Conservation (phyloP, 164 flowering plant species). For the Stephania japonica region DNA sequence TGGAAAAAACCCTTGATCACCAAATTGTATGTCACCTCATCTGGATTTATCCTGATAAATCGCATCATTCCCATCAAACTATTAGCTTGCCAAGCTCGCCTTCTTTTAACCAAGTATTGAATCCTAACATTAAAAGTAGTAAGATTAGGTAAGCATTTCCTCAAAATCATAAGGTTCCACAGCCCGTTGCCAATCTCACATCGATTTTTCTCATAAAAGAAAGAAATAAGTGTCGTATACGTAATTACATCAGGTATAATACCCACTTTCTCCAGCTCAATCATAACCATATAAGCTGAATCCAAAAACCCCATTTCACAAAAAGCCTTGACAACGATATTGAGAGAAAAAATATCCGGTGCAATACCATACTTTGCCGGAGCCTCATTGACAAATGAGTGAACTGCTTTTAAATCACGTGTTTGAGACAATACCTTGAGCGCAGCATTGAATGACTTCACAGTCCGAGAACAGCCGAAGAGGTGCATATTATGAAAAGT, state of each 20-base stretch:
- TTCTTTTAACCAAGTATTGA: slow-evolving; percentile 44
- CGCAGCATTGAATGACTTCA: slow-evolving; percentile 71
- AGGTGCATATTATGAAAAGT: slow-evolving; percentile 60
- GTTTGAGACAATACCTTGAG: slow-evolving; percentile 46
- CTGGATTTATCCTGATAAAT: slow-evolving; percentile 40
- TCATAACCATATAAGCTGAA: slow-evolving; percentile 48
- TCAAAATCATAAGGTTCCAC: slow-evolving; percentile 72
- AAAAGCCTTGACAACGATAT: slow-evolving; percentile 52
- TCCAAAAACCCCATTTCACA: slow-evolving; percentile 55
- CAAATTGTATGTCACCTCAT: slow-evolving; percentile 70
- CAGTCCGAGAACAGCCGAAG: slow-evolving; percentile 55
- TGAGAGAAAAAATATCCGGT: slow-evolving; percentile 44
- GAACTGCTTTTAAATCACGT: slow-evolving; percentile 33
- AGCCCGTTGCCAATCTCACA: slow-evolving; percentile 52
- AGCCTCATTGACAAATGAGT: slow-evolving; percentile 34
- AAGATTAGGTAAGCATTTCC: slow-evolving; percentile 52
- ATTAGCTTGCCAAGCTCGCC: slow-evolving; percentile 60
- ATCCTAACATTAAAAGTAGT: slow-evolving; percentile 74
- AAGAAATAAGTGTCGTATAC: slow-evolving; percentile 61
- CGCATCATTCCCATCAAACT: slow-evolving; percentile 47
- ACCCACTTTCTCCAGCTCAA: slow-evolving; percentile 53
- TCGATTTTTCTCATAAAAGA: slow-evolving; percentile 38
- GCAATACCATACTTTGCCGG: slow-evolving; percentile 30
- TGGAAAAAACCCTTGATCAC: slow-evolving; percentile 66
- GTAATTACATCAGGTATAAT: slow-evolving; percentile 63